phyloP scores from a whole-genome alignment of 2,329 filamentous ascomycete genomes.

The Alternaria panax region DNA sequence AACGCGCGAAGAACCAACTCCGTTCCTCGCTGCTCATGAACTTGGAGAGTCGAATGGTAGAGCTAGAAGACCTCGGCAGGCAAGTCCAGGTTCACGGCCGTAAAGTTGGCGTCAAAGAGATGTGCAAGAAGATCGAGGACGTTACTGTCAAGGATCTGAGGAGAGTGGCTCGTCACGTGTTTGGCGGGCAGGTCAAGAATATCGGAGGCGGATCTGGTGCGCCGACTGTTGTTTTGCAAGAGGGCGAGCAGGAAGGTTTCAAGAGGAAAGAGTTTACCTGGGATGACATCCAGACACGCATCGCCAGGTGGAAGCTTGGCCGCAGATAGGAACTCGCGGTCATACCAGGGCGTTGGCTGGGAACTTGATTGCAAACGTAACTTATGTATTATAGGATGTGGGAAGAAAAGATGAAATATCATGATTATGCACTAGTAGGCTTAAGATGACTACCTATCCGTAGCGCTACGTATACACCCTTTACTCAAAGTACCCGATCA shows the following conservation, averaged over 20 bases:
- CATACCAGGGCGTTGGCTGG: not conserved
- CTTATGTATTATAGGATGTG: not conserved
- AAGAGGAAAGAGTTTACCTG: conserved; percentile 75
- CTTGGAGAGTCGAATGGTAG: conserved; percentile 94
- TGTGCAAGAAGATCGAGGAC: conserved; percentile 86
- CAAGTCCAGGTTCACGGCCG: conserved; percentile 96
- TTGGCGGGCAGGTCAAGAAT: conserved; percentile 80
- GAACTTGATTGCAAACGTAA: not conserved
- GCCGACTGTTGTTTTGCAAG: conserved; percentile 93
- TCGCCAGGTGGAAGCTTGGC: conserved; percentile 83
- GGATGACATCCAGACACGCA: conserved; percentile 88
- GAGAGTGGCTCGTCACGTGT: conserved; percentile 78
- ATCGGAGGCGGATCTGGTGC: conserved; percentile 79
- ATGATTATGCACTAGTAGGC: not conserved
- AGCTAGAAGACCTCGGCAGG: conserved; percentile 91
- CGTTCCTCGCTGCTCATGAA: conserved; percentile 94
- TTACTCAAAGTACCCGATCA: not conserved
- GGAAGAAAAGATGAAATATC: not conserved
- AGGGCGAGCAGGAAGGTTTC: conserved; percentile 77
- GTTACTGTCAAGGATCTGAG: conserved; percentile 82
- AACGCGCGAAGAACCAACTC: conserved; percentile 95
- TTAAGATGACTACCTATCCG: not conserved
- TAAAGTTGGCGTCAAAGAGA: conserved; percentile 90
- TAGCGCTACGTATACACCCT: not conserved
- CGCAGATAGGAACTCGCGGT: conserved; percentile 53